Base-by-base conservation (phyloP, 2,329 filamentous ascomycete genomes). In the Fonsecaea pedrosoi region DNA sequence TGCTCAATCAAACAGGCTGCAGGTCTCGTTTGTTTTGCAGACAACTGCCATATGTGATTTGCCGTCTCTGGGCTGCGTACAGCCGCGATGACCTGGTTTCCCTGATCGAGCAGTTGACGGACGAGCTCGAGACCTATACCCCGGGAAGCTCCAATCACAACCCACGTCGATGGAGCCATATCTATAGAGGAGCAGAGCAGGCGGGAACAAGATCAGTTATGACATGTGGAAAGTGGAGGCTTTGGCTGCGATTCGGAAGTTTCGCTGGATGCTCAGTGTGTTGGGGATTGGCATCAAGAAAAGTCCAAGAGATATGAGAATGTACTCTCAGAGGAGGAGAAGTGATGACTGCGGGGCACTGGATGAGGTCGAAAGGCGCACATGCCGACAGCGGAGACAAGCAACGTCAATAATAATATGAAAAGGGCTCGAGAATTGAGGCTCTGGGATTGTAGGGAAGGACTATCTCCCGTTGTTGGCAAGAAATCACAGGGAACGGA, bases 61-160 rank as follows among this genome's bases (percentile, higher is more conserved):
- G 70, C 80, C 73, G 73, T 81, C 70, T 71, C 76, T 69, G 77
- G 73, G 68, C 82, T 79, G 40, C 84, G 79, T 15, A 84, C 82
- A 5, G 83, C 85, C 15, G 83, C 84, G 64, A 85, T 81, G 71
- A 86, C 83, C 58, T 79, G 78, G 67, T 85, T 78, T 38, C 81
- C 82, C 55, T 77, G 77, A 9, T 74, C 73, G 13, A 86, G 74
- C 34, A 85, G 75, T 71, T 86, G 83, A 42, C 80, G 77, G 42
- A 83, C 82, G 67, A 85, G 85, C 71, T 86, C 84, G 45, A 84
- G 77, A 18, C 84, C 84, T 57, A 78, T 77, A 35, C 76, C 76
- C 65, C 76, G 70, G 32, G 73, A 75, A 38, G 75, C 75, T 38
- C 76, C 76, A 6, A 78, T 68, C 6, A 78, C 70, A 12, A 77